Evolutionary conservation across 768 basidiomycete species (phyloP), one percentile per base, ranked within the genome.

Genomic region (Phanerodontia chrysosporium): DNA sequence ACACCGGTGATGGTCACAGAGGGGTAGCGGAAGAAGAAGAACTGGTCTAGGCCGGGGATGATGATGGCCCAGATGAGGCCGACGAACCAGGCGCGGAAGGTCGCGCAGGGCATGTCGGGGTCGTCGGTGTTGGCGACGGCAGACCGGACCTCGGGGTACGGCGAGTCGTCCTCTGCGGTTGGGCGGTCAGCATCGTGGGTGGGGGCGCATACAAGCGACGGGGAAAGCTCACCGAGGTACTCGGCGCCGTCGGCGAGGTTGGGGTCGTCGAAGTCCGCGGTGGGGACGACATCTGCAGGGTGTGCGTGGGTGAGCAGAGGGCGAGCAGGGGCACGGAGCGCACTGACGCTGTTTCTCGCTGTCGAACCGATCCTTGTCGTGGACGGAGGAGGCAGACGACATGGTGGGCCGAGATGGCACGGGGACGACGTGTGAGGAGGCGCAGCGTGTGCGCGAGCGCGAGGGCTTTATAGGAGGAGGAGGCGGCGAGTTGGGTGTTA

Each of bases 21-120:
- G 3, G 90, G 89, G 66, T 83, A 87, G 16, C 87, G 85, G 73
- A 90, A 89, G 78, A 82, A 86, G 73, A 89, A 86, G 74, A 89
- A 87, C 61, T 88, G 89, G 66, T 91, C 89, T 52, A 83, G 71
- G 35, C 83, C 84, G 12, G 83, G 80, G 45, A 85, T 77, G 25
- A 85, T 52, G 48, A 81, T 76, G 4, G 83, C 78, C 77, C 80
- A 85, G 18, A 77, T 68, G 27, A 83, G 52, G 32, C 83, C 81
- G 49, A 85, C 73, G 44, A 83, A 63, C 74, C 74, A 75, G 13
- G 64, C 64, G 25, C 74, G 71, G 22, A 75, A 59, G 3, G 83
- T 83, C 21, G 80, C 76, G 25, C 77, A 76, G 25, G 82, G 81
- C 77, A 86, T 84, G 27, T 74, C 72, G 12, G 81, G 78, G 64